phyloP scores from a whole-genome alignment of 805 yeast genomes.

The Teunomyces tritomae region DNA sequence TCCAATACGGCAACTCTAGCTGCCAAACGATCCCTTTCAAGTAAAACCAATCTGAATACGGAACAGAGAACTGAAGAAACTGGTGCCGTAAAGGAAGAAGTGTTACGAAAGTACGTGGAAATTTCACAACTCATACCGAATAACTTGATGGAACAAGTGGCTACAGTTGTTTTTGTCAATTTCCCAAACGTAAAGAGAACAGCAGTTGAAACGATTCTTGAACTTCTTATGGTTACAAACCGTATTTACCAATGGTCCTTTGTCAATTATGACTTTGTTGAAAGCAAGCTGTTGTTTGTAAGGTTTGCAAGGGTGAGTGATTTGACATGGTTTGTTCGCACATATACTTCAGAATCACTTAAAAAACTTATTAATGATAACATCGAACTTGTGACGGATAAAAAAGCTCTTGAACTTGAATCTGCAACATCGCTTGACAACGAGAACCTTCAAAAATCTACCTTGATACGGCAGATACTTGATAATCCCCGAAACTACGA shows the following conservation, averaged over 20 bases:
- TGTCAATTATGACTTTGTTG: constrained; percentile 31
- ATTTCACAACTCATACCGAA: constrained; percentile 29
- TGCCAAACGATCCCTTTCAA: background rate
- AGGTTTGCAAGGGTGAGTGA: constrained; percentile 20
- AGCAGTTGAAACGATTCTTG: constrained; percentile 33
- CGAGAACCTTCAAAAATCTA: background rate
- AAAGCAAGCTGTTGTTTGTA: constrained; percentile 30
- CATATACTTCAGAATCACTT: background rate
- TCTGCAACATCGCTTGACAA: background rate
- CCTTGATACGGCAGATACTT: constrained; percentile 5
- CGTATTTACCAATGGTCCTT: constrained; percentile 32
- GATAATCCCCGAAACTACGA: constrained; percentile 21
- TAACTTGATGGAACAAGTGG: constrained; percentile 34
- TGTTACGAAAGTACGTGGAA: constrained; percentile 18
- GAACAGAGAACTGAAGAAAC: constrained; percentile 5
- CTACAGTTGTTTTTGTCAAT: constrained; percentile 29
- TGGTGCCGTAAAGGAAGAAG: constrained; percentile 15
- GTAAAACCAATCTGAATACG: background rate
- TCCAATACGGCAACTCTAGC: constrained; percentile 8
- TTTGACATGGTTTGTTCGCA: constrained; percentile 14
- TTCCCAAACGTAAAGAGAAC: constrained; percentile 29
- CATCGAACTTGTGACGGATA: constrained; percentile 1
- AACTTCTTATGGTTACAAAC: constrained; percentile 11
- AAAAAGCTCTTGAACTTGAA: background rate
- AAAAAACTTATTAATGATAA: background rate